Evolutionary conservation across 2,329 filamentous ascomycete species (phyloP), one percentile per base, ranked within the genome.

Genomic region (Monosporascus ibericus): DNA sequence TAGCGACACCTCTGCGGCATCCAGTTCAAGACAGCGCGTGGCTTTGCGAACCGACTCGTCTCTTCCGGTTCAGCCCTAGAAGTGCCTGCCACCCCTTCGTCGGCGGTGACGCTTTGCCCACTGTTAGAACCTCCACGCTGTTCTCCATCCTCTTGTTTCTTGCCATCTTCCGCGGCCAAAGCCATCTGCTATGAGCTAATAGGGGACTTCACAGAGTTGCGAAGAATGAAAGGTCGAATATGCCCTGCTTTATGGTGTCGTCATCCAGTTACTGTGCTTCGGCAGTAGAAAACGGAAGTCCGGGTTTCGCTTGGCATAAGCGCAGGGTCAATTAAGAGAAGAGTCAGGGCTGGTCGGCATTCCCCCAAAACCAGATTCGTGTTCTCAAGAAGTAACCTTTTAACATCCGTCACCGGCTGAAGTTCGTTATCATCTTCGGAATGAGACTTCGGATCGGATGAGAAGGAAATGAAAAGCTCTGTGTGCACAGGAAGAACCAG

Each of bases 1-100:
- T 85, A 92, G 46, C 87, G 82, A 65, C 86, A 88, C 58, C 79
- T 76, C 49, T 75, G 75, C 0, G 87, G 88, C 37, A 80, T 82
- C 77, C 80, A 88, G 37, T 72, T 72, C 17, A 85, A 48, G 3
- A 70, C 52, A 3, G 18, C 50, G 44, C 59, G 44, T 36, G 59
- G 57, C 57, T 44, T 63, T 20, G 39, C 47, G 39, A 58, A 18
- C 14, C 47, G 27, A 3, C 30, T 17, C 7, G 22, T 30, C 11
- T 34, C 34, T 36, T 34, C 48, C 7, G 51, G 34, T n/a, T 48
- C 44, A 8, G 9, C 30, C 30, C 30, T 34, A 34, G 30, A 34
- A 17, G 22, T n/a, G n/a, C 9, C 7, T 5, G 5, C 25, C 42
- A 7, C 25, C 25, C n/a, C n/a, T 30, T 30, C 24, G 42, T 24